Percentiles rank a stretch among this genome's conserved stretches.
Evolutionary conservation across 1,284 basidiomycete species (phyloP).

Genomic region (Trametes pubescens): DNA sequence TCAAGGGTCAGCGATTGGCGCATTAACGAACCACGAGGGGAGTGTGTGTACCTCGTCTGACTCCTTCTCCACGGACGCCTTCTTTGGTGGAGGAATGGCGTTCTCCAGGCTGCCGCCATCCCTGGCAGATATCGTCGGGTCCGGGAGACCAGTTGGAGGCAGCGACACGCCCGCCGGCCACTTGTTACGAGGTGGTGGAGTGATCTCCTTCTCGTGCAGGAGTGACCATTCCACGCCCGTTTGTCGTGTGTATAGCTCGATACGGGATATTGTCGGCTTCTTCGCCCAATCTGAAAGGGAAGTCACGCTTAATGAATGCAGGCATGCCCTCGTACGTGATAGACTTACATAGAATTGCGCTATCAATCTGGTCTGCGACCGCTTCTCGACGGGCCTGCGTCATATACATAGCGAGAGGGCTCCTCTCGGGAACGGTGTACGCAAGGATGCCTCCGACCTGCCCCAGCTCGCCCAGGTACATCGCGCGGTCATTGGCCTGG

Average conservation of each 20-base stretch:
- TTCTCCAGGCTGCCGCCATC: slow-evolving; percentile 21
- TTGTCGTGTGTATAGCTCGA: slow-evolving; percentile 70
- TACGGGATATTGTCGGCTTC: slow-evolving; percentile 59
- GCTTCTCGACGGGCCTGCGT: slow-evolving; percentile 76
- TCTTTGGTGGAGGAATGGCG: slow-evolving; percentile 22
- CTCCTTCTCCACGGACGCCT: slow-evolving; percentile 24
- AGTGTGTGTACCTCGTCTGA: slow-evolving; percentile 23
- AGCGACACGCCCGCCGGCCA: slow-evolving; percentile 51
- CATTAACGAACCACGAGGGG: not conserved
- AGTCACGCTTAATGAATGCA: too few species aligned
- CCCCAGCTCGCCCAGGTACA: slow-evolving; percentile 73
- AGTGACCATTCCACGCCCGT: slow-evolving; percentile 64
- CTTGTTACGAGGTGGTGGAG: slow-evolving; percentile 51
- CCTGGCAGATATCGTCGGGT: slow-evolving; percentile 8
- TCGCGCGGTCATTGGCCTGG: slow-evolving; percentile 58
- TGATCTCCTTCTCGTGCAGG: slow-evolving; percentile 57
- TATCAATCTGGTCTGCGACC: slow-evolving; percentile 87
- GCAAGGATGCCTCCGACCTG: slow-evolving; percentile 80
- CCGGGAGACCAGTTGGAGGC: slow-evolving; percentile 26
- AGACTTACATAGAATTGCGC: slow-evolving; percentile 80
- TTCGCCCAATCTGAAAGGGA: slow-evolving; percentile 55
- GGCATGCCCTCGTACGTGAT: too few species aligned
- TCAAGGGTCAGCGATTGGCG: slow-evolving; percentile 2
- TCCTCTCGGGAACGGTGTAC: slow-evolving; percentile 77
- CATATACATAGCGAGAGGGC: slow-evolving; percentile 74